phyloP scores from a whole-genome alignment of 2,329 filamentous ascomycete genomes.

The Hortaea sp. region DNA sequence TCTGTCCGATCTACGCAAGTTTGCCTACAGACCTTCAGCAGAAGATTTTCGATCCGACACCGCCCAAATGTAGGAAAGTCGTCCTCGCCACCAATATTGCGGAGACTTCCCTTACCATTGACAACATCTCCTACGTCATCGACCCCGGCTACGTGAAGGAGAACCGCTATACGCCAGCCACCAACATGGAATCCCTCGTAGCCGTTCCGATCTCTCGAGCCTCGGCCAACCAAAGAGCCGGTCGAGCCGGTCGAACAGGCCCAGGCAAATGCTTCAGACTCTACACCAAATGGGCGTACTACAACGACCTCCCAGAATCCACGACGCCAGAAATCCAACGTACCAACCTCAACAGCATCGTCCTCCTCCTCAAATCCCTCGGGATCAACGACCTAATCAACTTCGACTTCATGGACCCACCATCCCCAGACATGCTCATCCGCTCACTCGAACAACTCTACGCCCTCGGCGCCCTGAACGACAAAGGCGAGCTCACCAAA shows the following conservation, averaged over 20 bases:
- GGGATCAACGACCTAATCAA: conserved; percentile 87
- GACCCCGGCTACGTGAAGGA: conserved; percentile 94
- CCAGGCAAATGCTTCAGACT: conserved; percentile 89
- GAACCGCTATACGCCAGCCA: conserved; percentile 83
- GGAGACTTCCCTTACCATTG: conserved; percentile 89
- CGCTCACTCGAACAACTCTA: conserved; percentile 84
- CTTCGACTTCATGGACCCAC: conserved; percentile 95
- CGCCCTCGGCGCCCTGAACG: conserved; percentile 78
- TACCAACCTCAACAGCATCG: conserved; percentile 74
- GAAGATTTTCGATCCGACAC: conserved; percentile 91
- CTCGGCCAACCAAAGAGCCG: conserved; percentile 84
- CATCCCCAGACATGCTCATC: conserved; percentile 80
- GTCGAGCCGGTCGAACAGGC: conserved; percentile 82
- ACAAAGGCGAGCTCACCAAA: conserved; percentile 80
- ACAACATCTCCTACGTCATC: conserved; percentile 92
- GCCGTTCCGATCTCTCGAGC: conserved; percentile 87
- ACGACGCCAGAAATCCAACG: conserved; percentile 90
- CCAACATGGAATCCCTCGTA: conserved; percentile 84
- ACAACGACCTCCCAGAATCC: conserved; percentile 88
- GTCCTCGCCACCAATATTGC: conserved; percentile 95
- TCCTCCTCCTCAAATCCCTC: conserved; percentile 76
- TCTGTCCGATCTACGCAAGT: conserved; percentile 91
- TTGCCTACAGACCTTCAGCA: conserved; percentile 81
- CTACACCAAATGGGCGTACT: conserved; percentile 78
- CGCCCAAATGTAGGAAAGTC: conserved; percentile 74